These are phyloP conservation scores for Trifolium subterraneum DNA, from an alignment of 306 rosid genomes.

Conservation along the genomic window DNA sequence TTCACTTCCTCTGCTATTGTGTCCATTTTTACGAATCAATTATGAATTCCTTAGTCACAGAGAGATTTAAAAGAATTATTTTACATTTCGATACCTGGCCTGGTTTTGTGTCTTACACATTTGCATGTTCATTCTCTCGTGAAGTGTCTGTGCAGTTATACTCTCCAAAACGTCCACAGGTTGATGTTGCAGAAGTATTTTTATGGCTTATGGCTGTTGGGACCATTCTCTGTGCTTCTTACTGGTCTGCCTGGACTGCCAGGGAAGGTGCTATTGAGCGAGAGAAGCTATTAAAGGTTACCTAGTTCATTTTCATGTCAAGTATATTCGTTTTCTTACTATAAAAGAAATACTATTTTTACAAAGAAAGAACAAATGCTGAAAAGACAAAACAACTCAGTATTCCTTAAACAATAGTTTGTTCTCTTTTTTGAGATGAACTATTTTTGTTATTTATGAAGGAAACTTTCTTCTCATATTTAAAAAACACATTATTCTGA, in stretches of 20 bases:
- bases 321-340: not conserved
- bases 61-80: constrained; percentile 26
- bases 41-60: constrained; percentile 8
- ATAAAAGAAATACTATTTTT: not conserved
- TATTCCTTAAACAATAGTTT: not conserved
- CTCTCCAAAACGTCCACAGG: constrained; percentile 82
- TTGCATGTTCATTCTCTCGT: constrained; percentile 36
- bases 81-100: constrained; percentile 16
- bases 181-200: constrained; percentile 95
- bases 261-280: constrained; percentile 77
- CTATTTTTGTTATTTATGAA: constrained; percentile 11
- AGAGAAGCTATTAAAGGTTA: constrained; percentile 85
- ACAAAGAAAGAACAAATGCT: too few species aligned
- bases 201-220: constrained; percentile 99
- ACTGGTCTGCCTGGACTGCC: constrained; percentile 95
- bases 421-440: constrained; percentile 7
- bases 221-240: constrained; percentile 84
- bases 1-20: constrained; percentile 29
- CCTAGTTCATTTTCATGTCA: constrained; percentile 30
- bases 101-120: constrained; percentile 29
- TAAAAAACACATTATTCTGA: constrained; percentile 18
- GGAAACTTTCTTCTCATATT: constrained; percentile 30
- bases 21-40: constrained; percentile 28
- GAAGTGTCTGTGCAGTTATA: constrained; percentile 93
- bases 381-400: too few species aligned